These are phyloP conservation scores for Pulveroboletus sp. DNA, from an alignment of 768 basidiomycete genomes.

Conservation along the genomic window DNA sequence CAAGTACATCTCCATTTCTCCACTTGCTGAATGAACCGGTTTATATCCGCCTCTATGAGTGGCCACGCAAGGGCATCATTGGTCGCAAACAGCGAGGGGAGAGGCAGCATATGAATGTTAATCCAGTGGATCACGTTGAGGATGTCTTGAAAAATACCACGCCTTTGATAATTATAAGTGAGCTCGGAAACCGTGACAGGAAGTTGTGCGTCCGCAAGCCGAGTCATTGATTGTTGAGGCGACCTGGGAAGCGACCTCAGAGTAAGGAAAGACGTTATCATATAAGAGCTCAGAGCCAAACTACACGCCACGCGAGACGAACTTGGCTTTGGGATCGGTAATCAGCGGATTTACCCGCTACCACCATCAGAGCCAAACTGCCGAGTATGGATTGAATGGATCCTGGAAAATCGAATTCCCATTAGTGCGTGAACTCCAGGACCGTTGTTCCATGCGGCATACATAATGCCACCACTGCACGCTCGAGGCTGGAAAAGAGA, in stretches of 20 bases:
- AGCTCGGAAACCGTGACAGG: conserved; percentile 67
- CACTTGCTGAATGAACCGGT: too few relatives aligned
- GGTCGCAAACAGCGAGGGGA: conserved; percentile 39
- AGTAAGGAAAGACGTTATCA: conserved; percentile 49
- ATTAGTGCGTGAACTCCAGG: conserved; percentile 70
- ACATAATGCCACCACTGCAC: conserved; percentile 51
- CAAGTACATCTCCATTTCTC: too few relatives aligned
- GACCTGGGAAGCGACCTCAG: conserved; percentile 49
- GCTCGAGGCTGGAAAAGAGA: conserved; percentile 14
- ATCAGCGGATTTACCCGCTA: conserved; percentile 44
- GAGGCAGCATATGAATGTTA: conserved; percentile 68
- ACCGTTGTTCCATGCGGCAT: conserved; percentile 64
- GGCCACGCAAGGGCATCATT: conserved; percentile 39
- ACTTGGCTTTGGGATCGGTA: conserved; percentile 58
- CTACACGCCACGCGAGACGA: conserved; percentile 59
- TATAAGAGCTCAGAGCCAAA: conserved; percentile 71
- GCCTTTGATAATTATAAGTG: conserved; percentile 54
- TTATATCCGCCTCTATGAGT: too few relatives aligned
- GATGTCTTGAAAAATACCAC: conserved; percentile 49
- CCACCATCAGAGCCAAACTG: conserved; percentile 37
- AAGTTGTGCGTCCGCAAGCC: conserved; percentile 49
- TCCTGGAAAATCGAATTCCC: conserved; percentile 45
- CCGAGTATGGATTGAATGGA: background rate
- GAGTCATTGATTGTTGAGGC: conserved; percentile 39
- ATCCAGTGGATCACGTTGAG: conserved; percentile 20